phyloP scores from a whole-genome alignment of 2,329 filamentous ascomycete genomes.

The Pyricularia sp. region DNA sequence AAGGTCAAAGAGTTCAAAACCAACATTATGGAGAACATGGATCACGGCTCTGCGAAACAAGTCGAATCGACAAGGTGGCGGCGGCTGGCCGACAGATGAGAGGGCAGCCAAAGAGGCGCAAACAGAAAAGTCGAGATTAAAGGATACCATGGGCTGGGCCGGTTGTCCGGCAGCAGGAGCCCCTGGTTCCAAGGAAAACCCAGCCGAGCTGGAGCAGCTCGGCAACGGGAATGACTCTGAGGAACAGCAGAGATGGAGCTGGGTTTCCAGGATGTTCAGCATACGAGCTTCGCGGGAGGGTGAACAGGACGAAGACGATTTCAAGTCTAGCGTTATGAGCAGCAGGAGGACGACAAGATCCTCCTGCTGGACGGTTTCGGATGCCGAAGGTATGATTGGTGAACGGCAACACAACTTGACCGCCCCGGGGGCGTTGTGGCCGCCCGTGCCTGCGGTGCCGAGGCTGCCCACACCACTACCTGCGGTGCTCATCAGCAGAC shows the following conservation, averaged over 20 bases:
- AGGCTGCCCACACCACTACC: neutral
- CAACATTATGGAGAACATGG: neutral
- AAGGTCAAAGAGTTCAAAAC: neutral
- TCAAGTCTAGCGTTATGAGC: neutral
- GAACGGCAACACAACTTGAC: conserved; percentile 2
- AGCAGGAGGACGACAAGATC: conserved; percentile 7
- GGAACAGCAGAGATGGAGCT: conserved; percentile 9
- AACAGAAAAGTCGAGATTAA: neutral
- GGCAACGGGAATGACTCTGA: conserved; percentile 37
- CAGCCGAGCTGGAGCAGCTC: conserved; percentile 22
- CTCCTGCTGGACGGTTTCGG: conserved; percentile 9
- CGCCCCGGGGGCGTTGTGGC: neutral
- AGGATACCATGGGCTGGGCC: neutral
- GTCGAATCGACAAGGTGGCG: neutral
- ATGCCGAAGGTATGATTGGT: conserved; percentile 2
- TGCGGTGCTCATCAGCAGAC: neutral
- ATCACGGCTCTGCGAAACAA: neutral
- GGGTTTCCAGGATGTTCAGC: conserved; percentile 10
- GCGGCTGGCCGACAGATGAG: neutral
- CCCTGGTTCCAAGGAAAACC: neutral
- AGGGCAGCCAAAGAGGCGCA: neutral
- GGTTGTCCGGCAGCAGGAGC: neutral
- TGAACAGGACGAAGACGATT: neutral
- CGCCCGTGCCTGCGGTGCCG: neutral
- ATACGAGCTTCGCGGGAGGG: neutral